Evolutionary conservation across 768 basidiomycete species (phyloP), one percentile per base, ranked within the genome.

Genomic region (Saitozyma podzolica): DNA sequence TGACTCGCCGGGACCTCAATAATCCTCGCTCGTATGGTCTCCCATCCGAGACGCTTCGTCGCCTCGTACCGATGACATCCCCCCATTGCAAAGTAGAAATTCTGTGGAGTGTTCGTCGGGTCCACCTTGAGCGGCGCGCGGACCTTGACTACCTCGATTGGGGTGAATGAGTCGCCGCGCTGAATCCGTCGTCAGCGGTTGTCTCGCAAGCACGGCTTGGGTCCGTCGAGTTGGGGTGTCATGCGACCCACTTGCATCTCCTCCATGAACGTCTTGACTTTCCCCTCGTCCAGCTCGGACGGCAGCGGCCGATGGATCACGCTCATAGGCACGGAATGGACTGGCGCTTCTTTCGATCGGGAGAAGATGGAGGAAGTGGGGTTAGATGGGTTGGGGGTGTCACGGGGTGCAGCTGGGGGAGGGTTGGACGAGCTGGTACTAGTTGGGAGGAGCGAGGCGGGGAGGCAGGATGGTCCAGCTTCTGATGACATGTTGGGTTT

Each of bases 21-120:
- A 42, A 81, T 78, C 52, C 73, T 65, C 1, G 74, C 75, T 2
- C 71, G 65, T 37, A 81, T 78, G 16, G 74, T 77, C 57, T 75
- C 72, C 51, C 66, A 60, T 29, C 67, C 56, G 6, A 81, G 59
- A 3, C 78, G 66, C 59, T 78, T 80, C 49, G 76, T 75, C 6
- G 80, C 80, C 62, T 81, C 80, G 59, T 66, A 80, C 70, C 80
- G 50, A 60, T 81, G 80, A 63, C 80, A 81, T 0, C 80, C 80
- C 3, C 80, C 80, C 57, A 81, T 70, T 6, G 75, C 64, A 54
- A 77, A 78, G 64, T 79, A 81, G 62, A 77, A 79, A 13, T 55
- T 60, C 52, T 74, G 61, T 3, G 65, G 56, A 4, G 62, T 58
- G 10, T 62, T 62, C 3, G 59, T 63, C 11, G 72, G 70, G 43